Evolutionary conservation across 257 asterid species (phyloP), one percentile per base, ranked within the genome.

Genomic region (Plectranthus barbatus): DNA sequence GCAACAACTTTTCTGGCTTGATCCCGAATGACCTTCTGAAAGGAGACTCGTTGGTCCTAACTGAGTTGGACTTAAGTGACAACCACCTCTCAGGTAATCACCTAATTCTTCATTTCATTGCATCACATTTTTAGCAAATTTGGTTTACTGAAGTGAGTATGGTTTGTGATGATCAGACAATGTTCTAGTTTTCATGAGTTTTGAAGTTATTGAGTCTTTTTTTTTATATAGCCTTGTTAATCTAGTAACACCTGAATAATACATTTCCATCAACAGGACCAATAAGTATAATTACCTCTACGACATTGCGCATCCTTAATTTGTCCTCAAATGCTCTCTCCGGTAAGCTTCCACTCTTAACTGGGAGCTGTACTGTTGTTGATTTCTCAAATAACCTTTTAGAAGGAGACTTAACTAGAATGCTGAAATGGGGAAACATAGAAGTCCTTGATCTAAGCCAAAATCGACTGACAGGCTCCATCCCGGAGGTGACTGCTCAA

Each of bases 371-470:
- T 74, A 76, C 67, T 0, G 84, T 85, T 3, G 49, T 92, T 59
- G 99, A 92, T 60, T 79, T 89, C 67, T 89, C 97, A 4, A 80
- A 73, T 37, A 92, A 92, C 79, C 89, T 74, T 37, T 85, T 92
- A 37, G 91, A 73, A 66, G 99, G 99, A 37, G 74, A 79, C 51
- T 73, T 92, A 58, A 76, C 85, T 8, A 68, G 89, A 65, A 59
- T 89, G 80, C 78, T 74, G 72, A 89, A 89, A 81, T 92, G 99
- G 99, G 99, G 84, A 26, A 83, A 85, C 73, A 45, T 92, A 19
- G 97, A 89, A 74, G 54, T 79, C 57, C 83, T 89, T 56, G 97
- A 92, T 74, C 89, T 89, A 61, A 89, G 99, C 72, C 88, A 74
- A 68, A 92, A 92, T 52, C 82, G 64, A 15, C 72, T 92, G 72